Percentiles rank a stretch among this genome's conserved stretches.
Evolutionary conservation across 257 asterid genomes (phyloP).

Genomic region (Buddleja alternifolia): DNA sequence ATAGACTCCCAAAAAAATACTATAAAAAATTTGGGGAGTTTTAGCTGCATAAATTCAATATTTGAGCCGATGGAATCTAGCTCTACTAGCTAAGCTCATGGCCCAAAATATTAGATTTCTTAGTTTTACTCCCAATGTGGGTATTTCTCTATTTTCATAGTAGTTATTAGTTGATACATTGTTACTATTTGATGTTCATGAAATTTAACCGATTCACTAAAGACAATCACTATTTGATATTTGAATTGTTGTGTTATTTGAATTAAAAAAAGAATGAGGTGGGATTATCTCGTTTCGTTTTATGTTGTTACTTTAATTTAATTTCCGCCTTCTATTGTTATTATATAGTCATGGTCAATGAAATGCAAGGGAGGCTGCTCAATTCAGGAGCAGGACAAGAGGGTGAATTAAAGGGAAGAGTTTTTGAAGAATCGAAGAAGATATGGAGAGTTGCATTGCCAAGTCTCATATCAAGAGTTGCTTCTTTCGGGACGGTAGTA

Average conservation of each 20-base stretch:
- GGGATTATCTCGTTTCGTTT: not conserved
- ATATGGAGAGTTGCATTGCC: constrained; percentile 95
- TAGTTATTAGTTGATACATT: too few species aligned
- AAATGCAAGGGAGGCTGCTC: constrained; percentile 51
- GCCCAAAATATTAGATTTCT: too few species aligned
- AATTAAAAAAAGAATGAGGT: not conserved
- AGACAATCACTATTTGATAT: too few species aligned
- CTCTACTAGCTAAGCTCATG: too few species aligned
- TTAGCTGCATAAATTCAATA: not conserved
- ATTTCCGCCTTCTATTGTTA: not conserved
- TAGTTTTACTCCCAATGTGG: too few species aligned
- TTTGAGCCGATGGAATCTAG: too few species aligned
- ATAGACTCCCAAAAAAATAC: not conserved
- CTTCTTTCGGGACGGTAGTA: constrained; percentile 65
- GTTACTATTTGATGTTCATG: too few species aligned
- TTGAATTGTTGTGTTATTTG: too few species aligned
- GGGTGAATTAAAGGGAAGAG: constrained; percentile 49
- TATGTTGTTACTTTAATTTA: not conserved
- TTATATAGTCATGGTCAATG: constrained; percentile 50
- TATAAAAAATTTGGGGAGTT: not conserved
- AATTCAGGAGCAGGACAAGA: constrained; percentile 40
- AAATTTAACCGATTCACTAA: too few species aligned
- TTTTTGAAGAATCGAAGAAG: constrained; percentile 66
- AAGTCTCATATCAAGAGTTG: constrained; percentile 63
- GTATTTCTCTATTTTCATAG: too few species aligned